These are phyloP conservation scores for Dryas integrifolia DNA, from an alignment of 331 rosid species.

Conservation along the genomic window DNA sequence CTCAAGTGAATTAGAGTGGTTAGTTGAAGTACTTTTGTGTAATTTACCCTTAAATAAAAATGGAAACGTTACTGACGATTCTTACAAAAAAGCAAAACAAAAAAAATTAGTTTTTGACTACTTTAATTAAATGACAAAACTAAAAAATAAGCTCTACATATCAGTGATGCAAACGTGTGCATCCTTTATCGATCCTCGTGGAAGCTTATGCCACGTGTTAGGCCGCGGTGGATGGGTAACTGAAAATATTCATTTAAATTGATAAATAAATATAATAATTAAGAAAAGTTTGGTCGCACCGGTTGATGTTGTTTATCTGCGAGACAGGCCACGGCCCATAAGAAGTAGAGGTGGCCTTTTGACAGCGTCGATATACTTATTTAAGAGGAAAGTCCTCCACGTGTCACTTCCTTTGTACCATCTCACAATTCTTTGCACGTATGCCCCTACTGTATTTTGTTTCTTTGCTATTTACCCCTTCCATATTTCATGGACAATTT, in stretches of 20 bases:
- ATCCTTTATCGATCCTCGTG: background rate
- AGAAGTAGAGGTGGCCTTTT: background rate
- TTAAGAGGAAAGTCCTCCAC: background rate
- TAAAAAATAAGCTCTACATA: background rate
- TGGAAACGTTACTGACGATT: no score
- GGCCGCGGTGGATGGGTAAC: no score
- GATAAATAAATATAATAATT: background rate
- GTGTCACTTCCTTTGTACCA: background rate
- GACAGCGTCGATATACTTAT: background rate
- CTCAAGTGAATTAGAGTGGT: no score
- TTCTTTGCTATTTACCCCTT: background rate
- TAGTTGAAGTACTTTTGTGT: no score
- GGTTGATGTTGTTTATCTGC: background rate
- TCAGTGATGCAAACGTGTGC: background rate
- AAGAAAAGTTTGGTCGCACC: background rate
- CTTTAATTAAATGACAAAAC: background rate
- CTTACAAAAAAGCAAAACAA: no score
- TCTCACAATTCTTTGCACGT: background rate
- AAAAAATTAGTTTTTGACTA: background rate
- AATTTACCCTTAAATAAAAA: no score
- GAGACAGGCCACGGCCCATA: background rate
- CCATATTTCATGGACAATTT: background rate
- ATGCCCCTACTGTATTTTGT: background rate
- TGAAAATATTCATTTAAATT: background rate
- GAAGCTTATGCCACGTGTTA: background rate